A percentile compares a stretch with the other conserved stretches of the same genome.
These are phyloP conservation scores for Auricularia sp. DNA, from an alignment of 768 basidiomycete species.

Conservation along the genomic window DNA sequence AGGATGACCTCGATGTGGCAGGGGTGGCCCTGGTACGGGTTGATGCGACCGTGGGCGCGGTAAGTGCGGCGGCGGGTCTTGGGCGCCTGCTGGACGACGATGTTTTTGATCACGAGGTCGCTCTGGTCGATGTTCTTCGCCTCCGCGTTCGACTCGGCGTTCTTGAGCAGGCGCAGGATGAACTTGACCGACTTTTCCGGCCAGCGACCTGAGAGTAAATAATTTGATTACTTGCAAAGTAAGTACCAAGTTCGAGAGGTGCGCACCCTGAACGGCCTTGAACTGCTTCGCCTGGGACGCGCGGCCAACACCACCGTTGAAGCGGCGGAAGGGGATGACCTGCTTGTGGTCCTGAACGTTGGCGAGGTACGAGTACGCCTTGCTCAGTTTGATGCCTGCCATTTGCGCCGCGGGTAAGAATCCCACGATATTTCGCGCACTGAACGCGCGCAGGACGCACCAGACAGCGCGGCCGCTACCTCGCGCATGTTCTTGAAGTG, in stretches of 20 bases:
- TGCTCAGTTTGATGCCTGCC: slow-evolving; percentile 84
- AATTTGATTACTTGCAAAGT: neutral
- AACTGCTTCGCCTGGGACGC: slow-evolving; percentile 94
- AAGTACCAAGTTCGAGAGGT: neutral
- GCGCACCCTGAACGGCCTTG: slow-evolving; percentile 88
- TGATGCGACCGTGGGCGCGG: slow-evolving; percentile 95
- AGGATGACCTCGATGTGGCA: slow-evolving; percentile 95
- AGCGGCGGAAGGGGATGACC: slow-evolving; percentile 92
- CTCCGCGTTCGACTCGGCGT: slow-evolving; percentile 98
- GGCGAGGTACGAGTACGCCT: slow-evolving; percentile 89
- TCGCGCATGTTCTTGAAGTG: slow-evolving; percentile 99
- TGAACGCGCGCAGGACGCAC: slow-evolving; percentile 31
- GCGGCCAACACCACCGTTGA: slow-evolving; percentile 90
- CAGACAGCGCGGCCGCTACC: slow-evolving; percentile 88
- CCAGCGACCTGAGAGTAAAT: slow-evolving; percentile 77
- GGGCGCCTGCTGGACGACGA: slow-evolving; percentile 97
- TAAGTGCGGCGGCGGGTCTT: slow-evolving; percentile 99
- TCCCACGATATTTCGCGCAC: neutral
- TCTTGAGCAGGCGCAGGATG: slow-evolving; percentile 90
- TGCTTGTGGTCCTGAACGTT: slow-evolving; percentile 97
- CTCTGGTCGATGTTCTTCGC: slow-evolving; percentile 92
- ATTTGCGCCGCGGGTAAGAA: neutral
- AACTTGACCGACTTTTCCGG: slow-evolving; percentile 98
- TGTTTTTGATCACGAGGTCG: slow-evolving; percentile 90
- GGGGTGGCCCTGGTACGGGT: slow-evolving; percentile 98